phyloP scores from a whole-genome alignment of 768 basidiomycete genomes.

The Lentinula sp. region DNA sequence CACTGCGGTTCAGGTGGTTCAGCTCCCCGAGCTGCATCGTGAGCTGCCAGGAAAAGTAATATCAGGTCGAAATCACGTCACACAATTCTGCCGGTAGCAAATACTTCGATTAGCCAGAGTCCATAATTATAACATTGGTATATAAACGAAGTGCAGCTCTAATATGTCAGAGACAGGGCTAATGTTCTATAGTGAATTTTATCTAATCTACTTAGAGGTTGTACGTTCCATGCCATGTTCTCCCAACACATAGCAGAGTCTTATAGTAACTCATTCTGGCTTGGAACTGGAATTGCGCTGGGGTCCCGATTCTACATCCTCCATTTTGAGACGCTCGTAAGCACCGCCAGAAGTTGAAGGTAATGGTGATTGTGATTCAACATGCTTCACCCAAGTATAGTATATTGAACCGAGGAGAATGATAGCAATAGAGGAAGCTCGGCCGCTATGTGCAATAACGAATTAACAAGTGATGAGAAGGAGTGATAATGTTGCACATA shows the following conservation, averaged over 20 bases:
- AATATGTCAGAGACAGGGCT: background rate
- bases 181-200: background rate
- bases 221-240: background rate
- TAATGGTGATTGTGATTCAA: slow-evolving; percentile 46
- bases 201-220: no score
- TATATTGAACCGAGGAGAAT: slow-evolving; percentile 79
- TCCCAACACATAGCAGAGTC: background rate
- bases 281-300: slow-evolving; percentile 4
- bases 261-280: background rate
- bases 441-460: slow-evolving; percentile 45
- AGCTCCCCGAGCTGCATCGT: no score
- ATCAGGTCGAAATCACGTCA: no score
- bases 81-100: no score
- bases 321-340: slow-evolving; percentile 61
- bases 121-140: no score
- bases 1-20: no score
- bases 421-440: slow-evolving; percentile 70
- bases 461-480: background rate
- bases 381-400: slow-evolving; percentile 86
- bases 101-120: no score
- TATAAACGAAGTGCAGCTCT: background rate
- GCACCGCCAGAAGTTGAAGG: slow-evolving; percentile 19
- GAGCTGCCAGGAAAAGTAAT: no score
- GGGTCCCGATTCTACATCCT: slow-evolving; percentile 54
- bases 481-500: slow-evolving; percentile 28